These are phyloP conservation scores for Lumnitzera racemosa DNA, from an alignment of 345 rosid species.

Conservation along the genomic window DNA sequence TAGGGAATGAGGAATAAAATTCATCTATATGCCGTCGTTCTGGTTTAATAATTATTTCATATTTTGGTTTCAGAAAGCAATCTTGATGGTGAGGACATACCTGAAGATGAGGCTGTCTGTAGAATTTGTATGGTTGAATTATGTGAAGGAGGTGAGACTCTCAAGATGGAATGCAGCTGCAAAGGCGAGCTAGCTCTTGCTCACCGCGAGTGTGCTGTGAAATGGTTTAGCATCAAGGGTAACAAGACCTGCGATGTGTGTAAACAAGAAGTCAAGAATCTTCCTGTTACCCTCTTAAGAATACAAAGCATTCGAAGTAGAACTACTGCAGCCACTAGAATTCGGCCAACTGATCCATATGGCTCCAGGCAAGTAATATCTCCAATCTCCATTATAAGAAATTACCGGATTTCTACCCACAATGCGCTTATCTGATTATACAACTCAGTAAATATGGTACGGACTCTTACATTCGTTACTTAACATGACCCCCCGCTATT, in stretches of 20 bases:
- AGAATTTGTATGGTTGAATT: constrained; percentile 86
- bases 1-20: not conserved
- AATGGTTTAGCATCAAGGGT: constrained; percentile 95
- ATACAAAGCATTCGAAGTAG: constrained; percentile 45
- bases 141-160: constrained; percentile 91
- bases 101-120: constrained; percentile 92
- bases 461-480: too few species aligned
- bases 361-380: constrained; percentile 35
- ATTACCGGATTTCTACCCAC: too few species aligned
- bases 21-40: not conserved
- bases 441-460: too few species aligned
- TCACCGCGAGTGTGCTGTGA: constrained; percentile 84
- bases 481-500: too few species aligned
- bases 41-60: constrained; percentile 7
- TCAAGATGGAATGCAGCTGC: constrained; percentile 98
- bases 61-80: constrained; percentile 34
- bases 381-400: not conserved
- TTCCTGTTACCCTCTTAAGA: constrained; percentile 76
- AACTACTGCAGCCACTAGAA: constrained; percentile 24
- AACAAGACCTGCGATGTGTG: constrained; percentile 92
- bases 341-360: constrained; percentile 22
- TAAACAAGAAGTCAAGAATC: constrained; percentile 75
- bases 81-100: constrained; percentile 78
- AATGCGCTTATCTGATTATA: too few species aligned
- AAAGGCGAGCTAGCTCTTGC: constrained; percentile 97